Percentiles rank a stretch among this genome's conserved stretches.
phyloP scores from a whole-genome alignment of 345 rosid genomes.

The Iberis pinnata region DNA sequence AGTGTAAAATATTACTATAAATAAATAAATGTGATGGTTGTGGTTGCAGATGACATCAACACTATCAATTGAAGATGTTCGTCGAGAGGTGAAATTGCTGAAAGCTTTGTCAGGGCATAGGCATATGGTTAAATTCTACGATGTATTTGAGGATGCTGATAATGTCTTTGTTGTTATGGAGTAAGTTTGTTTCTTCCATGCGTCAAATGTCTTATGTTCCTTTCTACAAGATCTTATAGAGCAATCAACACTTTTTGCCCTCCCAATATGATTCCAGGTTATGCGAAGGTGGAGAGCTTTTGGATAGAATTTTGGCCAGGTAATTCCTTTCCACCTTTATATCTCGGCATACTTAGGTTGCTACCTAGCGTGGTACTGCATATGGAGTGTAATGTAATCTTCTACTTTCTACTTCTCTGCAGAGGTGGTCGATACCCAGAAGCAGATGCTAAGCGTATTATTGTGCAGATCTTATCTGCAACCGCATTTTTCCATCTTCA shows the following conservation, averaged over 20 bases:
- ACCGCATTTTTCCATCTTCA: conserved; percentile 93
- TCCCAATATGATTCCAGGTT: conserved; percentile 40
- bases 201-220: neutral
- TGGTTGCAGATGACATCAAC: conserved; percentile 80
- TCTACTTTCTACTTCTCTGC: conserved; percentile 18
- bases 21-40: neutral
- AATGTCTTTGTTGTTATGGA: conserved; percentile 86
- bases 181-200: conserved; percentile 42
- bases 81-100: conserved; percentile 84
- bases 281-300: conserved; percentile 94
- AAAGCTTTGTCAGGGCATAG: conserved; percentile 74
- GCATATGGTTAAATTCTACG: conserved; percentile 72
- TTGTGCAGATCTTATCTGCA: conserved; percentile 70
- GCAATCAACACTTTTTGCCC: neutral
- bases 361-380: no score
- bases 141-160: conserved; percentile 75
- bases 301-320: conserved; percentile 91
- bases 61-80: conserved; percentile 82
- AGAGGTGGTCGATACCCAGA: conserved; percentile 96
- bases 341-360: neutral
- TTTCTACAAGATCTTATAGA: neutral
- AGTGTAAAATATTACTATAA: no score
- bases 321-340: conserved; percentile 16
- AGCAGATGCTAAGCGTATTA: conserved; percentile 73
- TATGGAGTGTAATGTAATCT: no score